phyloP scores from a whole-genome alignment of 192 early-diverging fungal species.

The Umbelopsis ramanniana region DNA sequence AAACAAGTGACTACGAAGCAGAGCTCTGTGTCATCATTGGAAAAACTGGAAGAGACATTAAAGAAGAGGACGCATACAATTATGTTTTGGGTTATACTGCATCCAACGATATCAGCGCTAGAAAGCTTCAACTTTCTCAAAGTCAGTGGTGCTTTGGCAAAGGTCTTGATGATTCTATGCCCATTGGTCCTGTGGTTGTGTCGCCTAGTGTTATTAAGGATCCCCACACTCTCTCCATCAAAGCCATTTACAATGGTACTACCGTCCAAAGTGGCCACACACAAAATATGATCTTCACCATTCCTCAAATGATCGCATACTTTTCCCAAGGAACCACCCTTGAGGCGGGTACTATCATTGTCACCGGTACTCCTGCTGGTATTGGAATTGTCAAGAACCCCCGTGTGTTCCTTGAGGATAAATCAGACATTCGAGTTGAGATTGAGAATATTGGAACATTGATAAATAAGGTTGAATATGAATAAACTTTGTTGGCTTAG shows the following conservation, averaged over 20 bases:
- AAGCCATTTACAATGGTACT: constrained; percentile 37
- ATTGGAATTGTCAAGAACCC: constrained; percentile 56
- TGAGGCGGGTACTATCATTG: constrained; percentile 48
- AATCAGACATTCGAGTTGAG: constrained; percentile 49
- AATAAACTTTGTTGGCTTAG: constrained; percentile 23
- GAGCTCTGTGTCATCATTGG: constrained; percentile 65
- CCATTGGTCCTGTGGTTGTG: constrained; percentile 60
- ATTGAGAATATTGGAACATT: constrained; percentile 59
- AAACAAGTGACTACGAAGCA: constrained; percentile 62
- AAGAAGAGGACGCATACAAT: constrained; percentile 47
- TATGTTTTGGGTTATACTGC: constrained; percentile 62
- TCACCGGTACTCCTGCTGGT: constrained; percentile 36
- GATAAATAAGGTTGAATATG: constrained; percentile 50
- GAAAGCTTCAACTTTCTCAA: constrained; percentile 38
- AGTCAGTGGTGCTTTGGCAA: constrained; percentile 67
- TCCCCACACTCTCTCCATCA: constrained; percentile 53
- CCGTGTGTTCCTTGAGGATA: constrained; percentile 51
- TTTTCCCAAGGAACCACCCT: constrained; percentile 66
- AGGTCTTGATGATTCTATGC: constrained; percentile 62
- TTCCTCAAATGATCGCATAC: constrained; percentile 46
- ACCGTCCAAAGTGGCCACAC: constrained; percentile 56
- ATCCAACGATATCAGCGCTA: constrained; percentile 63
- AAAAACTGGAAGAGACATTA: constrained; percentile 53
- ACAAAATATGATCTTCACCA: constrained; percentile 60
- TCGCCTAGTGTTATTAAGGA: constrained; percentile 46